Base-by-base conservation (phyloP, 306 rosid genomes). In the Casuarina cunninghamiana region DNA sequence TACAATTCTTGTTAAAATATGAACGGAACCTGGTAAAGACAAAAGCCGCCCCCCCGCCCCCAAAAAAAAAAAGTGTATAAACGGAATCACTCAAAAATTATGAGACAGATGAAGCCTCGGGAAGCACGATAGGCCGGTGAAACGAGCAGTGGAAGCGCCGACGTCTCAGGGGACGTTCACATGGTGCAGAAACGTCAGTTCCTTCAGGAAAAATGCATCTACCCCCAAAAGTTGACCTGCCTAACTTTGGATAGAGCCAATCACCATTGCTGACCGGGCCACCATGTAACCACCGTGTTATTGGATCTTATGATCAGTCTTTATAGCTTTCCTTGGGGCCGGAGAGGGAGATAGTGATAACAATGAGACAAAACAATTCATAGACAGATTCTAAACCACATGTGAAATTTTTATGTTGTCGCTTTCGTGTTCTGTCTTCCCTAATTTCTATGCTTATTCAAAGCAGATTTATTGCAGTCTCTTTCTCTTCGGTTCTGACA, bases 351-450 rank as follows among this genome's bases (percentile, higher is more conserved):
- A 5, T 1, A 16, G 19, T 41, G 26, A 10, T 8, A 58, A 61
- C 12, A 26, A 9, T 9, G 10, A 7, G 9, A 54, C 19, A 54
- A n/a, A 53, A 53, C 0, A 53, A 17, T 48, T 48, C 51, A 10
- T 48, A 48, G 2, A 9, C 51, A 10, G 8, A 3, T 44, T 44
- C 8, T 9, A 1, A 55, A 17, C 26, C 61, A 55, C 26, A 26
- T 60, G 41, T 15, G 69, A 41, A 41, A 68, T 53, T 54, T 53
- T 54, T 69, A 54, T 54, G 42, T 15, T 69, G 69, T 54, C 75
- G 57, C 48, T 77, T 77, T 77, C 69, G 39, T 67, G 32, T 26
- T 26, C 32, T 26, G 32, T 39, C 74, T 6, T 57, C 12, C 38
- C 63, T 21, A 2, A 8, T 57, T 6, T 57, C 5, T 21, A 12